Percentiles rank a stretch among this genome's conserved stretches.
These are phyloP conservation scores for Paramarasmius palmivorus DNA, from an alignment of 1,284 basidiomycete genomes.

Conservation along the genomic window DNA sequence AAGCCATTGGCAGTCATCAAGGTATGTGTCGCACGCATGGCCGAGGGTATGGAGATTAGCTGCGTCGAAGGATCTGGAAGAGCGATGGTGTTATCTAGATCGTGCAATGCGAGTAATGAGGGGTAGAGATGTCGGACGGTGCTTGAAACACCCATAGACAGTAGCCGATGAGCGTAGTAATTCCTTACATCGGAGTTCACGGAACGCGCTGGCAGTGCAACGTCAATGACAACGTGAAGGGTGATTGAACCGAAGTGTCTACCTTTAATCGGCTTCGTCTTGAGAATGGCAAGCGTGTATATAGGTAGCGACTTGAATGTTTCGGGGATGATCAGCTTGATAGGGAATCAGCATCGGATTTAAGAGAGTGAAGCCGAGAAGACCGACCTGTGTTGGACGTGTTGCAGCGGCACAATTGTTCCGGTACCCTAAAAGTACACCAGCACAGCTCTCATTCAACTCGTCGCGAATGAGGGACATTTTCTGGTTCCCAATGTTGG, in stretches of 20 bases:
- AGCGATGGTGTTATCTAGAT: slow-evolving; percentile 74
- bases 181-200: slow-evolving; percentile 94
- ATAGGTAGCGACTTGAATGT: slow-evolving; percentile 89
- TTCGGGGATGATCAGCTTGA: slow-evolving; percentile 91
- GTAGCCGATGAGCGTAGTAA: slow-evolving; percentile 79
- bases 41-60: slow-evolving; percentile 69
- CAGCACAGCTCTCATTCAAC: slow-evolving; percentile 84
- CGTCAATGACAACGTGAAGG: background rate
- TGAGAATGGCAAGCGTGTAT: slow-evolving; percentile 83
- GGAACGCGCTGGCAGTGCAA: slow-evolving; percentile 58
- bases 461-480: slow-evolving; percentile 82
- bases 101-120: slow-evolving; percentile 86
- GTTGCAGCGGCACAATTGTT: slow-evolving; percentile 89
- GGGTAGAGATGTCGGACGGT: slow-evolving; percentile 89
- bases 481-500: slow-evolving; percentile 61
- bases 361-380: slow-evolving; percentile 4
- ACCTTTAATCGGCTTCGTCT: slow-evolving; percentile 94
- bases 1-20: slow-evolving; percentile 92
- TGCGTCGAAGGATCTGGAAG: slow-evolving; percentile 63
- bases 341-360: background rate
- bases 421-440: slow-evolving; percentile 86
- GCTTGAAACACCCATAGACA: slow-evolving; percentile 67
- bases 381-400: slow-evolving; percentile 72
- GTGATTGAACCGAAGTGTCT: slow-evolving; percentile 14
- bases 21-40: slow-evolving; percentile 83